A percentile compares a stretch with the other conserved stretches of the same genome.
These are phyloP conservation scores for Arthroderma sp. DNA, from an alignment of 2,329 filamentous ascomycete genomes.

Conservation along the genomic window DNA sequence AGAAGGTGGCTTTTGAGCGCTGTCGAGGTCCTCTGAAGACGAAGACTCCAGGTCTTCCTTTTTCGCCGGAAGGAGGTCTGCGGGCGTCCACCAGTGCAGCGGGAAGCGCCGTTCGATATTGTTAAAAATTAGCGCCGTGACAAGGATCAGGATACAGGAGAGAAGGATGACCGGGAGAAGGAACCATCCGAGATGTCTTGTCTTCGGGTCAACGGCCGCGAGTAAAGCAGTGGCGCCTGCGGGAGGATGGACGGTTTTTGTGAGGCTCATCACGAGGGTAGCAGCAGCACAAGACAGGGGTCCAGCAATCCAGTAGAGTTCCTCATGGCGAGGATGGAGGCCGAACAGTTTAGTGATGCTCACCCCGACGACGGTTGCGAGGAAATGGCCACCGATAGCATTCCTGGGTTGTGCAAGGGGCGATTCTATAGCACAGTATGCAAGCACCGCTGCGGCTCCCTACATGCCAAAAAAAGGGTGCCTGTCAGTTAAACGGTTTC, in stretches of 20 bases:
- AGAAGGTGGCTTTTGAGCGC: not conserved
- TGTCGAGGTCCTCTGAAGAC: slow-evolving; percentile 10
- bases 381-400: slow-evolving; percentile 53
- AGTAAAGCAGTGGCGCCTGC: slow-evolving; percentile 63
- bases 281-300: slow-evolving; percentile 53
- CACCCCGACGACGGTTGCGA: slow-evolving; percentile 51
- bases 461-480: slow-evolving; percentile 21
- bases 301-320: slow-evolving; percentile 52
- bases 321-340: slow-evolving; percentile 36
- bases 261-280: slow-evolving; percentile 54
- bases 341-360: slow-evolving; percentile 54
- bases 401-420: slow-evolving; percentile 64
- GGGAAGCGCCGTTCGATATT: slow-evolving; percentile 58
- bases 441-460: slow-evolving; percentile 64
- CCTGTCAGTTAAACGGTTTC: not conserved
- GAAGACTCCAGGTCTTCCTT: slow-evolving; percentile 15
- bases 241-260: slow-evolving; percentile 61
- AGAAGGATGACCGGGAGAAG: slow-evolving; percentile 53
- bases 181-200: slow-evolving; percentile 54
- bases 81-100: slow-evolving; percentile 51
- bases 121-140: slow-evolving; percentile 52
- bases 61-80: slow-evolving; percentile 19
- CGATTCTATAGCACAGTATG: slow-evolving; percentile 60
- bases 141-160: slow-evolving; percentile 49
- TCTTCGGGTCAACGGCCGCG: slow-evolving; percentile 47